phyloP scores from a whole-genome alignment of 2,329 filamentous ascomycete species.

The Davidsoniella virescens region DNA sequence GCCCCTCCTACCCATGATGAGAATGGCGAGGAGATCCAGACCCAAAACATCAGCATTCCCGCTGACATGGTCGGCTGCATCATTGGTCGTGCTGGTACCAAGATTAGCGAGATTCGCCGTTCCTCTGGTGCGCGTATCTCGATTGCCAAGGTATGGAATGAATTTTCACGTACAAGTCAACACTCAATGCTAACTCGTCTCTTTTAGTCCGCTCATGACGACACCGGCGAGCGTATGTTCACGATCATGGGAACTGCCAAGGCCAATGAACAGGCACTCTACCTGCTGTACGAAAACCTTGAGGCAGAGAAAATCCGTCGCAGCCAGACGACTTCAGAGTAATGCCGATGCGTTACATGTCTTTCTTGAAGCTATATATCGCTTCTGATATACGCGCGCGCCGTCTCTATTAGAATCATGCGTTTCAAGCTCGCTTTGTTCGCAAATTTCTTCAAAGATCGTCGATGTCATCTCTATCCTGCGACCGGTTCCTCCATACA shows the following conservation, averaged over 20 bases:
- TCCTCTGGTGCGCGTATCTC: constrained; percentile 92
- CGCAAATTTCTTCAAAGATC: too few species aligned
- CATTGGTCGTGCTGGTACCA: constrained; percentile 84
- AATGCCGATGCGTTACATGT: constrained; percentile 16
- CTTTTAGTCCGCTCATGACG: constrained; percentile 67
- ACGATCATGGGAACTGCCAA: constrained; percentile 93
- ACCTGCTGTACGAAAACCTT: constrained; percentile 92
- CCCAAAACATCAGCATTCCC: constrained; percentile 98
- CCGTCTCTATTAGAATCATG: too few species aligned
- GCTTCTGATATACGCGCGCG: not conserved
- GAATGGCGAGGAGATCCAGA: constrained; percentile 94
- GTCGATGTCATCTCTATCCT: too few species aligned
- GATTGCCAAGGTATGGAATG: constrained; percentile 60
- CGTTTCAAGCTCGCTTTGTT: not conserved
- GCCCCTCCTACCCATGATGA: constrained; percentile 81
- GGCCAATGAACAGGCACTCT: constrained; percentile 90
- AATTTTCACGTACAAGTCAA: not conserved
- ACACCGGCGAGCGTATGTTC: constrained; percentile 98
- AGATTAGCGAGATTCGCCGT: constrained; percentile 98
- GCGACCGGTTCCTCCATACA: too few species aligned
- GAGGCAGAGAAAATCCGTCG: constrained; percentile 98
- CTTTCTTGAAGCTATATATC: not conserved
- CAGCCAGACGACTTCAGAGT: constrained; percentile 51
- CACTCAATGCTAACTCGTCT: not conserved
- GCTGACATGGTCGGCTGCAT: constrained; percentile 99